Conservation (phyloP, 768 basidiomycete genomes). For the Auricularia auricula-judae region DNA sequence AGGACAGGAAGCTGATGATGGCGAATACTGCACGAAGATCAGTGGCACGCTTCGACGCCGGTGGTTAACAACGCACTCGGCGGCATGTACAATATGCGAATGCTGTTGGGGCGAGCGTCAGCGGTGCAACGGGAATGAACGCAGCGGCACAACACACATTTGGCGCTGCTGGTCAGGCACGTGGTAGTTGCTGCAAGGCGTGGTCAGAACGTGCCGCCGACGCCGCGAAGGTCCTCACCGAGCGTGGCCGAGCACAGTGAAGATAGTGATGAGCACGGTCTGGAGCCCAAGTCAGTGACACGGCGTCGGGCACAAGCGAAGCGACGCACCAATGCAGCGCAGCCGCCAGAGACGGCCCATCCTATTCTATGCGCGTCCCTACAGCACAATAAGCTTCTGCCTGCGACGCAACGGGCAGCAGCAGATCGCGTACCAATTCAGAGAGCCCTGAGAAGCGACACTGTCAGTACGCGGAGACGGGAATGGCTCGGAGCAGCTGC, state of each 20-base stretch:
- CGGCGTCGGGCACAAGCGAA: not conserved
- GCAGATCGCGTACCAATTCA: not conserved
- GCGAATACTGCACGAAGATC: conserved; percentile 38
- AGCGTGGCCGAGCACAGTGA: not conserved
- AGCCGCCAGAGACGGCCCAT: not conserved
- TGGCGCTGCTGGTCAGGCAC: conserved; percentile 68
- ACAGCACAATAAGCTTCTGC: no score
- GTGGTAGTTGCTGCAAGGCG: conserved; percentile 39
- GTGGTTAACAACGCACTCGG: conserved; percentile 16
- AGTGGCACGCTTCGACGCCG: not conserved
- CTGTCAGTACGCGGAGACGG: not conserved
- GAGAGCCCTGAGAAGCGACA: not conserved
- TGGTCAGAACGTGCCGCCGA: conserved; percentile 1
- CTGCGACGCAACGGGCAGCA: not conserved
- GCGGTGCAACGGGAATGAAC: not conserved
- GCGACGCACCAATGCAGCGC: not conserved
- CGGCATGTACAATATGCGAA: conserved; percentile 81
- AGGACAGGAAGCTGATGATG: conserved; percentile 76
- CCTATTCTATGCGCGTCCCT: not conserved
- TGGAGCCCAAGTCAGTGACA: not conserved
- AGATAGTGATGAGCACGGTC: not conserved
- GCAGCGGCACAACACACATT: conserved; percentile 37
- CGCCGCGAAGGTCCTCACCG: not conserved
- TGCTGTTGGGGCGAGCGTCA: conserved; percentile 2
- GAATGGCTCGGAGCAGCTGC: not conserved